Evolutionary conservation across 805 yeast genomes (phyloP).

Genomic region (Ogataea trehalophila): DNA sequence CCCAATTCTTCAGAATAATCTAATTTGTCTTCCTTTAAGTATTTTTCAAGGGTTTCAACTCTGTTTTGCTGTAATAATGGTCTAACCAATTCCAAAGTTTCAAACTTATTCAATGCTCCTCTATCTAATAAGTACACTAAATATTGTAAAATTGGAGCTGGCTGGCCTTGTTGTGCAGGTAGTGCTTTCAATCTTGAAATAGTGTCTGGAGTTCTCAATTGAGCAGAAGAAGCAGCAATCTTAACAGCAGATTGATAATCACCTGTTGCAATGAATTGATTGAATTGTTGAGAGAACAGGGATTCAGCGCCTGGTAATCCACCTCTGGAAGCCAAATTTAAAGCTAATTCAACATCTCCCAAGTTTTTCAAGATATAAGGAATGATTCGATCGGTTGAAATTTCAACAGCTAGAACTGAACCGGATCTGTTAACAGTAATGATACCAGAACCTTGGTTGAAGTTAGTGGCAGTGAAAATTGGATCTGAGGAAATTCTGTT

Average conservation of each 20-base stretch:
- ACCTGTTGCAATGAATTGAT: slow-evolving; percentile 74
- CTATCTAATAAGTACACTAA: slow-evolving; percentile 87
- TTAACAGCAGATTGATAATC: slow-evolving; percentile 92
- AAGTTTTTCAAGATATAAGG: slow-evolving; percentile 86
- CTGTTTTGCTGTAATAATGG: slow-evolving; percentile 96
- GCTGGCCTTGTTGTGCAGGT: slow-evolving; percentile 90
- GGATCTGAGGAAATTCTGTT: slow-evolving; percentile 96
- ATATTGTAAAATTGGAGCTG: slow-evolving; percentile 90
- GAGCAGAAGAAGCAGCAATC: slow-evolving; percentile 92
- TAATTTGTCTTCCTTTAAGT: slow-evolving; percentile 92
- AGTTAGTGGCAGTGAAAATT: slow-evolving; percentile 81
- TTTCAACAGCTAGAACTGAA: slow-evolving; percentile 88
- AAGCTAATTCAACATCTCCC: slow-evolving; percentile 81
- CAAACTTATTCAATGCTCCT: slow-evolving; percentile 88
- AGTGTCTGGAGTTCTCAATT: slow-evolving; percentile 90
- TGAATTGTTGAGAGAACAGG: slow-evolving; percentile 87
- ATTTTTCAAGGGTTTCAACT: slow-evolving; percentile 88
- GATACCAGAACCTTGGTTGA: slow-evolving; percentile 73
- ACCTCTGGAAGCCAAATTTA: slow-evolving; percentile 88
- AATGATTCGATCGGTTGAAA: slow-evolving; percentile 76
- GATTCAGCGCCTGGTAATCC: slow-evolving; percentile 97
- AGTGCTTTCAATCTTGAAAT: slow-evolving; percentile 86
- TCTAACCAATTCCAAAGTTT: slow-evolving; percentile 89
- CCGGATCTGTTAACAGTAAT: slow-evolving; percentile 92
- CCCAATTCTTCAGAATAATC: slow-evolving; percentile 97